Evolutionary conservation across 495 filamentous ascomycete genomes (phyloP).

Genomic region (Penicillium ucsense): DNA sequence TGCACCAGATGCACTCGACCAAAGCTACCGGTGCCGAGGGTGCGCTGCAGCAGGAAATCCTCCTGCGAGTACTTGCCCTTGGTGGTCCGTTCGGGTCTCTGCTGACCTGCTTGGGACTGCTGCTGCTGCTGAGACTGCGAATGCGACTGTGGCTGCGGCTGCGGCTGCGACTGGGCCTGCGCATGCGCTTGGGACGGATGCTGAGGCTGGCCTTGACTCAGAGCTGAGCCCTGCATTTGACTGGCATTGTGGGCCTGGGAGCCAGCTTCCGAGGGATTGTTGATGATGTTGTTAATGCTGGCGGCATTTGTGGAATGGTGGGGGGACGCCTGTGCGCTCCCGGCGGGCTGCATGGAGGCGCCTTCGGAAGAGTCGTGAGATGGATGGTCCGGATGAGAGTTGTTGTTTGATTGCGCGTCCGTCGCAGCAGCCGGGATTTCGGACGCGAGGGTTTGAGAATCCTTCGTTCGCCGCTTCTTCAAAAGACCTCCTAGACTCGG

Average conservation of each 20-base stretch:
- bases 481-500: conserved; percentile 60
- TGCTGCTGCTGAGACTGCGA: conserved; percentile 1
- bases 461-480: conserved; percentile 97
- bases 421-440: conserved; percentile 44
- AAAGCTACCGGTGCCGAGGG: conserved; percentile 93
- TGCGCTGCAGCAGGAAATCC: conserved; percentile 82
- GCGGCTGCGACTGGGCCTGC: not conserved
- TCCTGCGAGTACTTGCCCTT: conserved; percentile 95
- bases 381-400: conserved; percentile 27
- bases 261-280: conserved; percentile 15
- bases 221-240: not conserved
- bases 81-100: conserved; percentile 52
- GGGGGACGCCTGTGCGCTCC: conserved; percentile 19
- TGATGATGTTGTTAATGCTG: conserved; percentile 37
- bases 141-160: conserved; percentile 2
- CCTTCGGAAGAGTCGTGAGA: conserved; percentile 12
- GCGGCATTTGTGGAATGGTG: conserved; percentile 30
- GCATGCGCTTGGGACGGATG: conserved; percentile 1
- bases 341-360: conserved; percentile 36
- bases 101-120: not conserved
- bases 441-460: conserved; percentile 47
- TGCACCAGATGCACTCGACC: conserved; percentile 93
- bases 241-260: conserved; percentile 7
- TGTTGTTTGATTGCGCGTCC: conserved; percentile 29
- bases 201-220: not conserved